Base-by-base conservation (phyloP, 192 early-diverging fungal species). In the Entomortierella lignicola region DNA sequence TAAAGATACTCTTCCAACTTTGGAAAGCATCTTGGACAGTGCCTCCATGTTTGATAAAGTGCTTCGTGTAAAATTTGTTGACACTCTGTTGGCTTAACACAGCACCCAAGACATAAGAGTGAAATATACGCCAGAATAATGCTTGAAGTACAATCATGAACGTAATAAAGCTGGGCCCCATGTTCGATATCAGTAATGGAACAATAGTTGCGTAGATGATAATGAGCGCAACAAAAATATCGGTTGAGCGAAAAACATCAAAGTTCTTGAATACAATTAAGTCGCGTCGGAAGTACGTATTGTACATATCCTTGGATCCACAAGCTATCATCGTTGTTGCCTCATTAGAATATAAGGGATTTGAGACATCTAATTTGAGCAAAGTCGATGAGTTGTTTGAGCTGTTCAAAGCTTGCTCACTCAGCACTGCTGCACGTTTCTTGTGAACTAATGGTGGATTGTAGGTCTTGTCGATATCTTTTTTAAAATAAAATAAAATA, bases 1-100 rank as follows among this genome's bases (percentile, higher is more conserved):
- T 99, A 88, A 93, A 99, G n/a, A 99, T 89, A 25, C 91, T 91
- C 82, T 97, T 97, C 98, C 98, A 99, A 81, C 94, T 93, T 53
- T 91, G 80, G 72, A 97, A 99, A 0, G 95, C 95, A 61, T 97
- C 97, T 59, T 89, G 83, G 30, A 91, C 82, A 54, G 89, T 91
- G 20, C 94, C 94, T 31, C 98, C 98, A 77, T 88, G 91, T 81
- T 94, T 96, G 82, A 99, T 93, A 68, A 94, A 98, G 84, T 96
- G 92, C 31, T 93, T 89, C 21, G 92, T 98, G 68, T 94, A 97
- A 39, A 92, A 88, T 69, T 94, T 93, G 69, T 83, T 82, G 12
- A 85, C 86, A 63, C 91, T 94, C 72, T 99, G 98, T 63, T 86
- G 73, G 59, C 87, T 86, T 47, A 99, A 83, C 26, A 98, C 74